Conservation (phyloP, 2,329 filamentous ascomycete genomes). For the Fusarium sp. region DNA sequence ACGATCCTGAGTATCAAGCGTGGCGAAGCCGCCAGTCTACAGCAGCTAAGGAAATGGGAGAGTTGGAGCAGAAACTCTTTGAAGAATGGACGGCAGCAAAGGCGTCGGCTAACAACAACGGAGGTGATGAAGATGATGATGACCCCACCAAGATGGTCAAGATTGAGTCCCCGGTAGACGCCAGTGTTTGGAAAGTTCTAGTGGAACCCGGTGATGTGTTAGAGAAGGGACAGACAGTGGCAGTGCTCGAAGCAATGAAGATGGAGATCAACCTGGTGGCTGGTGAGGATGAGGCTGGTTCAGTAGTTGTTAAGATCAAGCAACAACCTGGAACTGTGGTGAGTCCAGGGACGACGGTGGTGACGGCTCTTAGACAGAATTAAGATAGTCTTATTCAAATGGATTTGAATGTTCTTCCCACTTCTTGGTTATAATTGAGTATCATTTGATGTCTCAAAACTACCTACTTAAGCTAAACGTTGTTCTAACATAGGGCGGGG, state of each 20-base stretch:
- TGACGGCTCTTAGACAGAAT: not conserved
- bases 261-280: constrained; percentile 59
- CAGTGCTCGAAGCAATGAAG: constrained; percentile 69
- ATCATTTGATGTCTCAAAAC: too few species aligned
- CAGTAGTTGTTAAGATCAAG: not conserved
- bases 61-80: not conserved
- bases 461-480: not conserved
- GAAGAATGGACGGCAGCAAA: not conserved
- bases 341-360: not conserved
- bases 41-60: not conserved
- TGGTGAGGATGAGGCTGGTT: constrained; percentile 7
- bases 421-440: too few species aligned
- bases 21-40: not conserved
- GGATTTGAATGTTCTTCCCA: not conserved
- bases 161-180: not conserved
- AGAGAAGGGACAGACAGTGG: constrained; percentile 42
- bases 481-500: not conserved
- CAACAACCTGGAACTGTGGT: not conserved
- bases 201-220: constrained; percentile 56
- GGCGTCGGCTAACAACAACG: not conserved
- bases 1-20: not conserved
- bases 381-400: not conserved
- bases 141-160: not conserved
- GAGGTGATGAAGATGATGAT: not conserved
- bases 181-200: constrained; percentile 59